Base-by-base conservation (phyloP, 23 red algal species). In the Agarophyton chilense region DNA sequence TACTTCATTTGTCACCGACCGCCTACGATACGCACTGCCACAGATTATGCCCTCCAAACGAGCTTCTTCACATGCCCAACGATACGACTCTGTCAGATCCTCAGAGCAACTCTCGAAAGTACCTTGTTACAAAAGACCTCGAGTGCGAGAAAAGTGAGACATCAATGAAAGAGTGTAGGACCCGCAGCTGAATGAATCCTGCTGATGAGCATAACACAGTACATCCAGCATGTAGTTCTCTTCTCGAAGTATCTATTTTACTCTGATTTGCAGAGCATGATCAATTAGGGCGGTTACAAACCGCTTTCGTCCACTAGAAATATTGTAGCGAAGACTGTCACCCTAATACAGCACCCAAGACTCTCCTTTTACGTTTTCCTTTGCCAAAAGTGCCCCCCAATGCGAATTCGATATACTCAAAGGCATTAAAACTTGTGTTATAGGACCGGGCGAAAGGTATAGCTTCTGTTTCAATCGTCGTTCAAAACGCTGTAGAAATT, bases 141-240 rank as follows among this genome's bases (percentile, higher is more conserved):
- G 7, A 6, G 64, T 70, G 5, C 64, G 9, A 18, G 35, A 29
- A 40, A 36, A 36, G 0, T 42, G 16, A 6, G 4, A 13, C 32
- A 70, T 42, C 11, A 22, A 7, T 21, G 64, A 41, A 8, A 70
- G 7, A 1, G 40, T 5, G 14, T 70, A 70, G 4, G 64, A 29
- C 0, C 64, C 64, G 34, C 38, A 70, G 64, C 34, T 70, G 14
- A 39, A 41, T 7, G 19, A 36, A 26, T 70, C 64, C 16, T 1
- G 2, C 34, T 70, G 64, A 9, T n/a, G 10, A 2, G 32, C 34
- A 26, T 42, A 70, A n/a, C 14, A 0, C n/a, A 70, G 38, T 18
- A 40, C 7, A 22, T 70, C 64, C 38, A 70, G 19, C 34, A 70
- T 70, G 64, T 70, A 70, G 34, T 70, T 70, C 38, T 70, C 38